Base-by-base conservation (phyloP, 2,329 filamentous ascomycete species). In the Hirsutella rhossiliensis region DNA sequence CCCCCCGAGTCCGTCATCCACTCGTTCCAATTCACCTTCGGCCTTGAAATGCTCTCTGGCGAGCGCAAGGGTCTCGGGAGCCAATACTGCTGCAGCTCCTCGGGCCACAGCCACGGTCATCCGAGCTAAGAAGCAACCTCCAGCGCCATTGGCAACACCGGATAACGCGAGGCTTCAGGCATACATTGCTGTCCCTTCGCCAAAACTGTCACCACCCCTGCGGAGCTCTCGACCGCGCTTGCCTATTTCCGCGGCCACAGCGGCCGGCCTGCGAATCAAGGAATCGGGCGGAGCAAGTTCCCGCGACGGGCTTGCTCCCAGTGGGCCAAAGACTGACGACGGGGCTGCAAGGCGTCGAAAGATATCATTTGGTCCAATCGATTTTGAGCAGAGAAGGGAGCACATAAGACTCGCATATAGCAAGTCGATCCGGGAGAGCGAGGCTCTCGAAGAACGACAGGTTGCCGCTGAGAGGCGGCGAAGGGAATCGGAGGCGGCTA, bases 401-500 rank as follows among this genome's bases (percentile, higher is more conserved):
- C 80, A 81, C 48, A 94, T 94, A 54, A 83, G 89, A 53, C 78
- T 87, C 45, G 87, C 87, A 13, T 90, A 94, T 61, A 89, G 80
- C 53, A 86, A 84, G 58, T 87, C 84, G n/a, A 80, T 92, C 40
- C 76, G 82, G 49, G 83, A 87, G 56, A 83, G 69, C 53, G 80
- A 85, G 56, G 80, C 75, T 46, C 62, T 68, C n/a, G 72, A 73
- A 45, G 71, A 69, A 42, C 69, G 71, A 56, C 65, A 71, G 57
- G 65, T 66, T 42, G 73, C 73, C 30, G 72, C 71, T 19, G 73
- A 78, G 48, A 73, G 69, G 50, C 66, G 47, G 31, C 43, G 69
- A 48, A 72, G 68, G 56, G 72, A 75, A 50, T 60, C 71, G 55
- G 68, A 74, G 52, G 64, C 63, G 47, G 65, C 66, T 42, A 62